Conservation (phyloP, 2,329 filamentous ascomycete species). For the Colletotrichum shisoi region DNA sequence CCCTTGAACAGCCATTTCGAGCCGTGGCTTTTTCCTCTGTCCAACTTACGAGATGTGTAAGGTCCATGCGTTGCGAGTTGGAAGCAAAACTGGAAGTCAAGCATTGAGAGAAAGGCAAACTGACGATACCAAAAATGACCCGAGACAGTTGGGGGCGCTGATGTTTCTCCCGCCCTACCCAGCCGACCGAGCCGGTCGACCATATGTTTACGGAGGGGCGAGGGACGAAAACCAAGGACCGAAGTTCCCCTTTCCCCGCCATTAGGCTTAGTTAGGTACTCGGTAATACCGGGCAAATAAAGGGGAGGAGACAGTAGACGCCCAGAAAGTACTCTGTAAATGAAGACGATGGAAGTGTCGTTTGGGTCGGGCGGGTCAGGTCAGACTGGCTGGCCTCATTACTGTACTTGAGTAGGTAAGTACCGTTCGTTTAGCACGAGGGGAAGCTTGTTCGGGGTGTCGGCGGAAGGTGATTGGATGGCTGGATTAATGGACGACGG, state of each 20-base stretch:
- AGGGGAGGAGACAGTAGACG: background rate
- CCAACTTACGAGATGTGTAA: conserved; percentile 2
- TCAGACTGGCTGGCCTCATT: background rate
- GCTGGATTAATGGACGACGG: background rate
- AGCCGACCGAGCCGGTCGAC: background rate
- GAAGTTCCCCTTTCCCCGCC: background rate
- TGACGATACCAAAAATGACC: conserved; percentile 2
- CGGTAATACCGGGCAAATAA: conserved; percentile 30
- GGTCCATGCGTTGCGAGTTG: background rate
- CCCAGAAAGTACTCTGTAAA: background rate
- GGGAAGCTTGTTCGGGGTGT: conserved; percentile 22
- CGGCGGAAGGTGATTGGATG: conserved; percentile 14
- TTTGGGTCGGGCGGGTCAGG: too few species aligned
- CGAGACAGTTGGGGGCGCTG: conserved; percentile 4
- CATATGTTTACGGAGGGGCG: background rate
- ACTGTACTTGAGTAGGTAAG: background rate
- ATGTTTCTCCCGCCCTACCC: background rate
- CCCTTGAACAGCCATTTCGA: conserved; percentile 6
- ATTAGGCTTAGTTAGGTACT: conserved; percentile 26
- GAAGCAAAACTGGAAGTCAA: background rate
- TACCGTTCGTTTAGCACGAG: conserved; percentile 14
- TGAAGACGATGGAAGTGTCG: background rate
- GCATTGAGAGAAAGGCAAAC: background rate
- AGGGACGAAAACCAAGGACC: background rate
- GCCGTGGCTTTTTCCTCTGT: background rate